phyloP scores from a whole-genome alignment of 164 flowering plant species.

The Santalum album region DNA sequence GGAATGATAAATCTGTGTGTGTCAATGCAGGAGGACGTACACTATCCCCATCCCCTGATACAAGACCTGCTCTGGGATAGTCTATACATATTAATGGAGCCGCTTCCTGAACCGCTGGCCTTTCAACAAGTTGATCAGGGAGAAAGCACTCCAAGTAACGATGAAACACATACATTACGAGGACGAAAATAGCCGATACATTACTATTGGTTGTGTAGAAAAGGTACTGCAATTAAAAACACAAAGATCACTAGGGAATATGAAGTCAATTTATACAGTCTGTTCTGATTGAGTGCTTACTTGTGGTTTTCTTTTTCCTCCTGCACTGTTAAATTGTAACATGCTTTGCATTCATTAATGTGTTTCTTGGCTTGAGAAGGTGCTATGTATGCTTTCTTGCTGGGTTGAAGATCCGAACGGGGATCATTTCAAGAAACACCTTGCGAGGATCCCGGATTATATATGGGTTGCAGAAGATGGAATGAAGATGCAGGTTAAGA shows the following conservation, averaged over 20 bases:
- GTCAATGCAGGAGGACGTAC: not conserved
- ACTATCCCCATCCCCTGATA: not conserved
- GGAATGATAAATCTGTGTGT: too few relatives aligned
- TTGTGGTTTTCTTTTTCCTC: too few relatives aligned
- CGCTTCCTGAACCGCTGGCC: conserved; percentile 6
- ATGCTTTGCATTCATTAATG: not conserved
- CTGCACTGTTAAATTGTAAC: too few relatives aligned
- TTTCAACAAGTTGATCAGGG: conserved; percentile 15
- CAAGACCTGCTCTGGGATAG: conserved; percentile 2
- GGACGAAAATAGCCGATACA: conserved; percentile 40
- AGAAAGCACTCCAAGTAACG: conserved; percentile 25
- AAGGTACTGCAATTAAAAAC: conserved; percentile 13
- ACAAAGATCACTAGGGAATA: too few relatives aligned
- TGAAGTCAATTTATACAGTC: too few relatives aligned
- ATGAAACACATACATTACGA: conserved; percentile 41
- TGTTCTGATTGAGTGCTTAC: too few relatives aligned
- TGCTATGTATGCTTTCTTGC: conserved; percentile 45
- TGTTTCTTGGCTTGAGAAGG: conserved; percentile 9
- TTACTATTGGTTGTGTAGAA: conserved; percentile 32
- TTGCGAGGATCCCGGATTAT: conserved; percentile 44
- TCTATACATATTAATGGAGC: not conserved
- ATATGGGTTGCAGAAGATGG: conserved; percentile 53
- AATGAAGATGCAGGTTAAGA: conserved; percentile 34
- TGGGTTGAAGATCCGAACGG: conserved; percentile 50
- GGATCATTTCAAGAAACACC: conserved; percentile 38